Base-by-base conservation (phyloP, 106 monocot genomes). In the Triglochin maritima region DNA sequence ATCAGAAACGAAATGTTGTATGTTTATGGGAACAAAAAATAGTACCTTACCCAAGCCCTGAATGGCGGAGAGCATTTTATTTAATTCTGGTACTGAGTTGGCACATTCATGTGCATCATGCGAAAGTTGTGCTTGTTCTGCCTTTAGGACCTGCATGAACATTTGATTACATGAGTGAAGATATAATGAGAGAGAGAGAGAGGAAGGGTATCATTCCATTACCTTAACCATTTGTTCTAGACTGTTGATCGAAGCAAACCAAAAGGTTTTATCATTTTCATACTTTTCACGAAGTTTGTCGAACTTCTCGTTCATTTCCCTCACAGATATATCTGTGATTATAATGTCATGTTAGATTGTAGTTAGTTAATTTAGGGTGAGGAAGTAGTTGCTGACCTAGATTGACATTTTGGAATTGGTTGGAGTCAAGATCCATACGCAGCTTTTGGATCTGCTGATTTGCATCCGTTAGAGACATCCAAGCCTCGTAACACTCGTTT, bases 401-500 rank as follows among this genome's bases (percentile, higher is more conserved):
- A 64, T 50, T 78, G 56, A 83, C 81, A 72, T 65, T 47, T 45
- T 80, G 76, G 46, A 81, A 79, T 46, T 75, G 65, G 58, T 79
- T 85, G 44, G 69, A 75, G 58, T 88, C 77, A 57, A 81, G 72
- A 44, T 88, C 88, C 72, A 88, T 88, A 48, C 63, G 85, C 48
- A 88, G 56, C 68, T 68, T 81, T 53, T 83, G 81, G 47, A 93
- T 71, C 71, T 81, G 77, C 51, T 83, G 75, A 72, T 87, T 88
- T 41, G 88, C 66, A 57, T 78, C 73, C 51, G 74, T 71, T 53
- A 88, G 62, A 14, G 74, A 83, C 75, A 85, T 77, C 92, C 92
- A 93, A 44, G 85, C 88, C 63, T 79, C 74, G 76, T 81, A 81
- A 65, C 92, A 93, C 64, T 93, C 92, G 55, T 93, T 81, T 7